Evolutionary conservation across 768 basidiomycete genomes (phyloP), one percentile per base, ranked within the genome.

Genomic region (Lentinula sp.): DNA sequence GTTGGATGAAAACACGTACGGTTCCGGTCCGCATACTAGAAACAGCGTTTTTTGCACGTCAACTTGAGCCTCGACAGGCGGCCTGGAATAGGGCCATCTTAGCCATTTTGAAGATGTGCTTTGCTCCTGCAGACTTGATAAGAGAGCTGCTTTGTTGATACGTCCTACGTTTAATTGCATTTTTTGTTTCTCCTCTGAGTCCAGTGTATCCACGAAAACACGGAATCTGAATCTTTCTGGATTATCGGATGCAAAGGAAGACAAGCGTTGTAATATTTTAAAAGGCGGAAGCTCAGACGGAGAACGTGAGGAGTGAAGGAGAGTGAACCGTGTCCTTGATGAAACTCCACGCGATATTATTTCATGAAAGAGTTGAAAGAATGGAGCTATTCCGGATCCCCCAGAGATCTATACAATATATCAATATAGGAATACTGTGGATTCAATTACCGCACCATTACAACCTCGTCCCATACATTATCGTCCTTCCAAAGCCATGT

Each of bases 341-440:
- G 63, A 43, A 64, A 37, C 33, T 43, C 63, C 46, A 32, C 39
- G 33, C 35, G 67, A 59, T 69, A 91, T 82, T 13, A 81, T 67
- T 6, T 73, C 73, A 66, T 88, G 79, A 61, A 93, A 76, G 18
- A 94, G 77, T 68, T 94, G 92, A 67, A 85, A 85, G 70, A 94
- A 93, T 3, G 92, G 93, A 15, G 92, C 88, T 53, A 94, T 86
- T 33, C 93, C 92, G 4, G 92, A 94, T 32, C 92, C 92, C 41
- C 92, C 92, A 48, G 91, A 93, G 59, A 94, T 86, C 92, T 94
- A 45, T 9, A 39, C 39, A 49, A 45, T 36, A 63, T 56, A 15
- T 39, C 9, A 46, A 13, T 41, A n/a, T 20, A 20, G 37, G 51
- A 23, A 18, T 36, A 49, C 20, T n/a, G 36, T 20, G 39, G 18